A percentile compares a stretch with the other conserved stretches of the same genome.
phyloP scores from a whole-genome alignment of 169 alveolate species.

The Eimeria necatrix region DNA sequence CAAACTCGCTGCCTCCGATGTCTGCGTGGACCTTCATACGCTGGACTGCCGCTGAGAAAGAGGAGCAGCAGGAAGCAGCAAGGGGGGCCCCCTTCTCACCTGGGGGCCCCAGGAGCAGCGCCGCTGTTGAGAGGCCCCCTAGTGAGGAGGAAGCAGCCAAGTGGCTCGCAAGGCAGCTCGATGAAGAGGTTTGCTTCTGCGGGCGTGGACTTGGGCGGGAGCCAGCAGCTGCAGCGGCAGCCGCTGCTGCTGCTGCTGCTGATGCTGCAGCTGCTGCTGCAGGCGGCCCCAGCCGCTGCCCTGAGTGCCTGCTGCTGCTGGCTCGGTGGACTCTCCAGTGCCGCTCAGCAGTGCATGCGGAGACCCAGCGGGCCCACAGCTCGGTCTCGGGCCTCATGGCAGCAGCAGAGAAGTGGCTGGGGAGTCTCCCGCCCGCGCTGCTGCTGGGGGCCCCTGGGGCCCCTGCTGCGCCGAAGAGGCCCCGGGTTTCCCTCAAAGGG shows the following conservation, averaged over 20 bases:
- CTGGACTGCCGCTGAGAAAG: too few relatives aligned
- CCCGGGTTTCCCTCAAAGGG: constrained; percentile 1
- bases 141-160: too few relatives aligned
- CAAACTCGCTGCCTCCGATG: too few relatives aligned
- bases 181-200: too few relatives aligned
- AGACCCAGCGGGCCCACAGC: neutral
- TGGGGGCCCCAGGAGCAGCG: too few relatives aligned
- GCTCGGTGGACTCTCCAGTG: neutral
- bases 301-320: neutral
- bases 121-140: too few relatives aligned
- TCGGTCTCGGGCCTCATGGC: neutral
- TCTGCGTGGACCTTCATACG: too few relatives aligned
- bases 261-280: neutral
- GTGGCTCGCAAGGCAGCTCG: too few relatives aligned
- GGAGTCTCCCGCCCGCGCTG: too few relatives aligned
- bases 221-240: neutral
- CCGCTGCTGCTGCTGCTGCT: neutral
- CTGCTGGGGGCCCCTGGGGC: too few relatives aligned
- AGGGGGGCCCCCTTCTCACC: too few relatives aligned
- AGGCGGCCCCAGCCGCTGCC: neutral
- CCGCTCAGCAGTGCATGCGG: neutral
- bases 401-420: neutral
- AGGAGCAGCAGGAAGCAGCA: too few relatives aligned
- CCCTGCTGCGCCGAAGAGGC: neutral
- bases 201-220: neutral